Evolutionary conservation across 257 asterid species (phyloP), one percentile per base, ranked within the genome.

Genomic region (Solanum tacnaense): DNA sequence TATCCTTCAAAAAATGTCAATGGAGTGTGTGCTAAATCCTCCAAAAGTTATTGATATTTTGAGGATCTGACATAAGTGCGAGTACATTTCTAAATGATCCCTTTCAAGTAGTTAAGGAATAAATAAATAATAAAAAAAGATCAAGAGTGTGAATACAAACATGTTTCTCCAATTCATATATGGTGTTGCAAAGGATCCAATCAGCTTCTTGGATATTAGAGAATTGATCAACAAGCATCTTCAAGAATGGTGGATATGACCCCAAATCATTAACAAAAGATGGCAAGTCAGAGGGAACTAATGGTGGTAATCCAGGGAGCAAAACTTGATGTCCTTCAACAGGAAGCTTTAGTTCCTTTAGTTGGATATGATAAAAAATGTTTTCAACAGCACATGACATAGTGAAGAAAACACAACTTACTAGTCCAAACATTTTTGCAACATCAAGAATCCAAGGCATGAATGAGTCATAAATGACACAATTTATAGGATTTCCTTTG

Each of bases 141-240:
- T 2, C 4, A 31, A 32, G 13, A 31, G 41, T 31, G 86, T 29
- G 46, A 83, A 13, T 83, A 83, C 86, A 29, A 56, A 86, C 88
- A 81, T 73, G 35, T 44, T 31, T 62, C 52, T 86, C 88, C 46
- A 86, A 72, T 71, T 86, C 83, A 46, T 86, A 46, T 29, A 86
- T 35, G 21, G 94, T 90, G 87, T 93, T 93, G 88, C 82, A 87
- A 46, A 93, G 88, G 9, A 92, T 35, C 92, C 93, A 91, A n/a
- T 91, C 92, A 0, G 89, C 96, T 20, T 72, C 67, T 6, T 92
- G 92, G 20, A 92, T 62, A 16, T 88, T 86, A 25, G 12, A 46
- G 79, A 90, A 92, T 91, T 92, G 93, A 78, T 90, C 79, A 25
- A 90, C 86, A 6, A 90, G 56, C 86, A 90, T 0, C 16, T 91